Percentiles rank a stretch among this genome's conserved stretches.
Evolutionary conservation across 805 yeast species (phyloP).

Genomic region (Candida ponderosae): DNA sequence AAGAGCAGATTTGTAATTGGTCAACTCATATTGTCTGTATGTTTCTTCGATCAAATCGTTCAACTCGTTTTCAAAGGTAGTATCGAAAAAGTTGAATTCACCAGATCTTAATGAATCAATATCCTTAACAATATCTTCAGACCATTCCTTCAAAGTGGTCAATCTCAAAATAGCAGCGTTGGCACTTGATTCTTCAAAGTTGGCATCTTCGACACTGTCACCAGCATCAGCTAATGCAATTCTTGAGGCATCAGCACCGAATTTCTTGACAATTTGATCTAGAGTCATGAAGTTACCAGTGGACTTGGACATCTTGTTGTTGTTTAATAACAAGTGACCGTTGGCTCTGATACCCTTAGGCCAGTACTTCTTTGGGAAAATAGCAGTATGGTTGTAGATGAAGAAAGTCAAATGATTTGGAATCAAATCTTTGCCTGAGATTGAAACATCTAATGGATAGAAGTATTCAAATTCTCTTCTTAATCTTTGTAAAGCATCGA

Average conservation of each 20-base stretch:
- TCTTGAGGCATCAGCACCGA: constrained; percentile 96
- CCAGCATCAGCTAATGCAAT: constrained; percentile 98
- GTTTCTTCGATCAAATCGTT: constrained; percentile 72
- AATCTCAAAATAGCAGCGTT: constrained; percentile 95
- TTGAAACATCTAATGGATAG: constrained; percentile 87
- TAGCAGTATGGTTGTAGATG: constrained; percentile 86
- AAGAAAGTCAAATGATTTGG: constrained; percentile 96
- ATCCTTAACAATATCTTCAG: constrained; percentile 62
- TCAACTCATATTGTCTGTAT: constrained; percentile 56
- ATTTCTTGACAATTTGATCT: constrained; percentile 75
- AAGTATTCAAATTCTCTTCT: constrained; percentile 95
- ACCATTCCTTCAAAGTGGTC: constrained; percentile 91
- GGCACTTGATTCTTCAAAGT: constrained; percentile 93
- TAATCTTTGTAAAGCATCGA: constrained; percentile 57
- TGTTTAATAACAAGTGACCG: constrained; percentile 92
- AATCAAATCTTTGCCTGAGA: constrained; percentile 94
- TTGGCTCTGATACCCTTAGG: constrained; percentile 91
- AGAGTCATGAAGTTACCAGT: constrained; percentile 96
- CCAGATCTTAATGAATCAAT: constrained; percentile 48
- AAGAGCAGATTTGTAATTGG: constrained; percentile 83
- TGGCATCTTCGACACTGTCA: constrained; percentile 95
- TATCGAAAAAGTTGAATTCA: constrained; percentile 61
- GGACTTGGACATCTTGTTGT: constrained; percentile 96
- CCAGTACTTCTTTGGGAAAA: constrained; percentile 89
- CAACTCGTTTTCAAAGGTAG: constrained; percentile 91